Base-by-base conservation (phyloP, 345 rosid species). In the Rhodamnia rubescens region DNA sequence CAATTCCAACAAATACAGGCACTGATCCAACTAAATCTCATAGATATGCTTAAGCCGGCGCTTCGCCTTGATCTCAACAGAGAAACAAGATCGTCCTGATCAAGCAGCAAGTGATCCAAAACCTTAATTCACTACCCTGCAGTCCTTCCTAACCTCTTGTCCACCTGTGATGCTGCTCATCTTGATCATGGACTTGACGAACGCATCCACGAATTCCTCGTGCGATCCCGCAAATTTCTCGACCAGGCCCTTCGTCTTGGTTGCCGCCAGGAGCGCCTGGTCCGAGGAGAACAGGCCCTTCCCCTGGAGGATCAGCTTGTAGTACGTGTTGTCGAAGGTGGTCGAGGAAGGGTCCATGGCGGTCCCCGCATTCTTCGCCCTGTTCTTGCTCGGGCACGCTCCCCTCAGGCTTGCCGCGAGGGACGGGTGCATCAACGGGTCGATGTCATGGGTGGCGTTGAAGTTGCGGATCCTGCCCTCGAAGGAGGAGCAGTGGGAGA, bases 401-500 rank as follows among this genome's bases (percentile, higher is more conserved):
- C 85, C 89, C 82, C 89, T 89, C 51, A 94, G 88, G 53, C 91
- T 93, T 3, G 90, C 82, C 3, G 95, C 98, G 56, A 93, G 92
- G 2, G 96, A 91, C 7, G 95, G 95, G 85, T 87, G 91, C 91
- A 95, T 9, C 1, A 95, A 87, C 9, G 98, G 98, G 64, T 95
- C 99, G 1, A 94, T 53, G 88, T 94, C 90, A 2, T 86, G 84
- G 20, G 87, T 92, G 56, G 93, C 55, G 53, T 90, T 91, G 96
- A 96, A 96, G 84, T 88, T 95, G 92, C 93, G 95, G 86, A 97
- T 93, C 88, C 98, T 91, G 90, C 92, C 92, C 84, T 93, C 94
- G 88, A 97, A 97, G 0, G 98, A 95, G 36, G 95, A 97, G 86
- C 99, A 95, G 85, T 95, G 98, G 1, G 99, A 87, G 81, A 97